Conservation (phyloP, 2,329 filamentous ascomycete genomes). For the Alternaria postmessia region DNA sequence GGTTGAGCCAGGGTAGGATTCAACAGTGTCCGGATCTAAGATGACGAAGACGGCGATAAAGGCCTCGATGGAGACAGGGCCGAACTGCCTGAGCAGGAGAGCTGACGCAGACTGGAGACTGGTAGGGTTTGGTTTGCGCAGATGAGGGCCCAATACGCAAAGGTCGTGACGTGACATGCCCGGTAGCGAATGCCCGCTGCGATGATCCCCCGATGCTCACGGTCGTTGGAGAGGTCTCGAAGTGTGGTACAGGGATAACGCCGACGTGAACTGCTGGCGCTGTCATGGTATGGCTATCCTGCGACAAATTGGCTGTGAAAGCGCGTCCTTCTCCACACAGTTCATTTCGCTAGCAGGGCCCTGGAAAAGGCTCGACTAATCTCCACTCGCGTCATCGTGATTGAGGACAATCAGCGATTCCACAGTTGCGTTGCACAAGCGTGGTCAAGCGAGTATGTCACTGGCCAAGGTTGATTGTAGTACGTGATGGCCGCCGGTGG, state of each 20-base stretch:
- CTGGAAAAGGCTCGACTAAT: constrained; percentile 34
- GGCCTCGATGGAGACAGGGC: constrained; percentile 33
- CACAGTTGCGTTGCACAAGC: constrained; percentile 33
- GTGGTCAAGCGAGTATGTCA: constrained; percentile 31
- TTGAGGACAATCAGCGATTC: constrained; percentile 20
- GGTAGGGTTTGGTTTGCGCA: constrained; percentile 21
- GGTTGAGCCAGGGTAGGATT: constrained; percentile 30
- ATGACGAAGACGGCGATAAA: constrained; percentile 32
- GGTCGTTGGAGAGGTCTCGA: constrained; percentile 17
- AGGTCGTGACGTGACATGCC: constrained; percentile 18
- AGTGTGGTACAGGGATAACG: constrained; percentile 32
- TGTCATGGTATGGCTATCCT: constrained; percentile 32
- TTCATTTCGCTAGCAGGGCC: constrained; percentile 49
- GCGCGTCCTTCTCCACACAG: constrained; percentile 49
- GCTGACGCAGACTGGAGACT: constrained; percentile 27
- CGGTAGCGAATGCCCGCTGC: constrained; percentile 16
- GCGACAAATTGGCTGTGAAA: constrained; percentile 42
- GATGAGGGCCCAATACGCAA: constrained; percentile 15
- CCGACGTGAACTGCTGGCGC: constrained; percentile 28
- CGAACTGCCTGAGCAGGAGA: constrained; percentile 31
- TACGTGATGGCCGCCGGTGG: constrained; percentile 25
- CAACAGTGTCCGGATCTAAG: constrained; percentile 31
- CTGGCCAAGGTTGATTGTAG: constrained; percentile 23
- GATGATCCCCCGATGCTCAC: constrained; percentile 15
- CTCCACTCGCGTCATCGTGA: constrained; percentile 37